Evolutionary conservation across 1,139 yeast genomes (phyloP), one percentile per base, ranked within the genome.

Genomic region (Zhuliangozyma blackwelliae): DNA sequence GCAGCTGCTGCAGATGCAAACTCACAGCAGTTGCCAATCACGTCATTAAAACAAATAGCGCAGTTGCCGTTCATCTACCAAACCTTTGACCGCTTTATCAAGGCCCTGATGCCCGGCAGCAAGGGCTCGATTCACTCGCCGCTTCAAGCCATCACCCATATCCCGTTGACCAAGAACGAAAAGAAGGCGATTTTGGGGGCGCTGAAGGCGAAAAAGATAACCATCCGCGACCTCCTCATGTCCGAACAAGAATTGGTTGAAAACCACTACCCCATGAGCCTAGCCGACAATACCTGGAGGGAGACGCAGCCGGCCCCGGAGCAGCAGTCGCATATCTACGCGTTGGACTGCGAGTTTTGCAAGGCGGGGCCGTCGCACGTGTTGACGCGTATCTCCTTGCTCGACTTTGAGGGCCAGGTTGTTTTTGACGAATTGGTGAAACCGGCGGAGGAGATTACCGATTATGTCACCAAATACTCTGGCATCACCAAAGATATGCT

Each of bases 271-370:
- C 95, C 95, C 0, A 61, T 81, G 10, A 19, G 27, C 3, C 5
- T 45, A 12, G 31, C 36, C 2, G 23, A 22, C 23, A 5, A 22
- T 22, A 44, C 37, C 0, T 84, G 86, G 84, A 74, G 72, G 0
- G 79, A 79, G 40, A 87, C 96, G 0, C 45, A 35, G 12, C 46
- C 52, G 1, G 79, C 77, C 44, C 75, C 64, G 3, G 81, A 78
- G 0, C 11, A 12, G 5, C 21, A 26, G 20, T 73, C 82, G 4
- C 79, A 68, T 37, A 78, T 84, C 0, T 87, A 76, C 62, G 94
- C 95, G 0, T 51, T 92, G 19, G 98, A 92, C 60, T 92, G 98
- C 63, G 98, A 92, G 59, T 92, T 92, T 86, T 88, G 96, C 55
- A 63, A 71, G 39, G 63, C 92, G 0, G 75, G 63, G 0, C 46